These are phyloP conservation scores for Moelleriella libera DNA, from an alignment of 2,329 filamentous ascomycete species.

Conservation along the genomic window DNA sequence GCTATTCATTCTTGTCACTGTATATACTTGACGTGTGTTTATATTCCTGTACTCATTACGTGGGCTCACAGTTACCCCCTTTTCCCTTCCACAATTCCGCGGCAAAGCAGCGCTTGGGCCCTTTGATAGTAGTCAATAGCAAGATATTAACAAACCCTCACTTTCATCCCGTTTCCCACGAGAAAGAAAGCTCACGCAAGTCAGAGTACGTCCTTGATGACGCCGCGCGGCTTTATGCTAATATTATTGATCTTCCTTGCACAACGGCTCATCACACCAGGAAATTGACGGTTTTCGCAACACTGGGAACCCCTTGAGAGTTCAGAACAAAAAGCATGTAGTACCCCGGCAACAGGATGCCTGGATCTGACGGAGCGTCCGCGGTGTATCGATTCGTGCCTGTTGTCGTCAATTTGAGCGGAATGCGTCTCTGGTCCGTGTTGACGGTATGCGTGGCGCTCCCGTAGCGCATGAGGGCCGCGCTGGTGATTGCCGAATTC, in stretches of 20 bases:
- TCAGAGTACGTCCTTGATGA: too few species aligned
- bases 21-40: too few species aligned
- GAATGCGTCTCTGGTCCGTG: conserved; percentile 41
- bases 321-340: conserved; percentile 40
- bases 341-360: conserved; percentile 35
- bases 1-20: background rate
- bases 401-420: conserved; percentile 17
- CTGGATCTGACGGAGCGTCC: conserved; percentile 29
- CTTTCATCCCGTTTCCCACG: too few species aligned
- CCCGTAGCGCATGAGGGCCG: conserved; percentile 29
- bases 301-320: conserved; percentile 27
- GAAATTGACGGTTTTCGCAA: conserved; percentile 25
- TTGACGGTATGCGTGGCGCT: conserved; percentile 40
- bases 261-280: conserved; percentile 1
- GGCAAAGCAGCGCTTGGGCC: too few species aligned
- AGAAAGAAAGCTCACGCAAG: too few species aligned
- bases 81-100: too few species aligned
- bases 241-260: background rate
- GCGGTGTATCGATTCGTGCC: conserved; percentile 21
- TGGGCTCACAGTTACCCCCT: too few species aligned
- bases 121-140: too few species aligned
- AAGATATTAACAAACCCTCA: too few species aligned
- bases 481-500: conserved; percentile 16
- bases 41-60: conserved; percentile 1
- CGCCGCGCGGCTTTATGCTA: too few species aligned